A percentile compares a stretch with the other conserved stretches of the same genome.
Conservation (phyloP, 2,329 filamentous ascomycete genomes). For the Penicillium vulpinum region DNA sequence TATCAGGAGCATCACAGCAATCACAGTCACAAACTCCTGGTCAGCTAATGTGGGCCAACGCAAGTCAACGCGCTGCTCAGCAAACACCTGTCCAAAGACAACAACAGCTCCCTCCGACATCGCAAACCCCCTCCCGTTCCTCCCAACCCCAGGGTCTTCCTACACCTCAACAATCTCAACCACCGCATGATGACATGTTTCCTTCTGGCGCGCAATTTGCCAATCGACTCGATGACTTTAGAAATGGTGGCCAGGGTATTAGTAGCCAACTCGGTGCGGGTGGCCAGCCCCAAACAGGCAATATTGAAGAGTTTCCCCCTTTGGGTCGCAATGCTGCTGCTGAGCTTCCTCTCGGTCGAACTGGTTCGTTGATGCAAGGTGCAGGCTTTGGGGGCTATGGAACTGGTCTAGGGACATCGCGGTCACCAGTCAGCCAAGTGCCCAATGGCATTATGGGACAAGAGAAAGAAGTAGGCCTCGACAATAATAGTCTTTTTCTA, state of each 20-base stretch:
- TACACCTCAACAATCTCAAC: conserved; percentile 47
- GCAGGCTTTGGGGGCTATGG: conserved; percentile 47
- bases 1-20: conserved; percentile 59
- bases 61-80: conserved; percentile 54
- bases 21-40: conserved; percentile 53
- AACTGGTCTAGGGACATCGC: conserved; percentile 38
- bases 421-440: conserved; percentile 46
- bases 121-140: conserved; percentile 43
- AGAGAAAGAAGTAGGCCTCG: conserved; percentile 40
- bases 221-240: conserved; percentile 55
- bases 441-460: conserved; percentile 45
- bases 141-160: conserved; percentile 44
- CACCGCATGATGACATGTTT: conserved; percentile 49
- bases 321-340: conserved; percentile 53
- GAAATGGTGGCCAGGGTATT: conserved; percentile 57
- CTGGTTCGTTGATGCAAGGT: conserved; percentile 53
- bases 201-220: conserved; percentile 53
- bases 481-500: background rate
- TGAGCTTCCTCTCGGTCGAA: conserved; percentile 53
- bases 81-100: conserved; percentile 57
- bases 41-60: conserved; percentile 59
- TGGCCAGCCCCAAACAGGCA: conserved; percentile 56
- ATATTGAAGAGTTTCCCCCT: conserved; percentile 63
- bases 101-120: conserved; percentile 48
- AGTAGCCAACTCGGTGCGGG: conserved; percentile 53